A percentile compares a stretch with the other conserved stretches of the same genome.
These are phyloP conservation scores for Chalciporus sp. DNA, from an alignment of 1,284 basidiomycete species.

Conservation along the genomic window DNA sequence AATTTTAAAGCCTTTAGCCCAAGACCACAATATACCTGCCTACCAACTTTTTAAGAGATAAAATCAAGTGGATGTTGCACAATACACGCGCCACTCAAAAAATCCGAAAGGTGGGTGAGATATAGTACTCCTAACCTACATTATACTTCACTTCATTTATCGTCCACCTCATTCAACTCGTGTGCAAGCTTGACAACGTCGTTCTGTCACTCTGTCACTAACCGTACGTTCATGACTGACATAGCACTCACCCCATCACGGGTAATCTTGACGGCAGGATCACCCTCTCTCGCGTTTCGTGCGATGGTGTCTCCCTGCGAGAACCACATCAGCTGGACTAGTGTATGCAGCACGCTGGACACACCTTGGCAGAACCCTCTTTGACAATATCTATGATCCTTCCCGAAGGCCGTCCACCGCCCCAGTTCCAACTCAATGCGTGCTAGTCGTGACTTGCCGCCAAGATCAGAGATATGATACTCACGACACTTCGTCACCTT, in stretches of 20 bases:
- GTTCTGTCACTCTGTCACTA: slow-evolving; percentile 34
- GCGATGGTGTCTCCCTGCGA: slow-evolving; percentile 41
- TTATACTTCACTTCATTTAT: slow-evolving; percentile 8
- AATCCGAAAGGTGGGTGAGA: too few species aligned
- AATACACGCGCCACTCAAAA: too few species aligned
- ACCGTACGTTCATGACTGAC: neutral
- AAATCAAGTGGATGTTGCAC: too few species aligned
- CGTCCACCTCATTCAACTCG: slow-evolving; percentile 40
- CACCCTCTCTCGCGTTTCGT: slow-evolving; percentile 39
- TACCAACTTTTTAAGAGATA: too few species aligned
- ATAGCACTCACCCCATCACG: slow-evolving; percentile 36
- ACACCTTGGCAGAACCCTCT: slow-evolving; percentile 39
- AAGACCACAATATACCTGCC: too few species aligned
- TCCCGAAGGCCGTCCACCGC: slow-evolving; percentile 32
- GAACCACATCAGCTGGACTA: neutral
- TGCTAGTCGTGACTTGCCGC: neutral
- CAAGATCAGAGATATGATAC: neutral
- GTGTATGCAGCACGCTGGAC: neutral
- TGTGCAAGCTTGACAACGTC: slow-evolving; percentile 46
- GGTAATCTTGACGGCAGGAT: slow-evolving; percentile 45
- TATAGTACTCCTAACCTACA: too few species aligned
- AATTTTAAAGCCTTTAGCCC: too few species aligned
- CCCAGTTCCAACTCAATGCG: slow-evolving; percentile 26
- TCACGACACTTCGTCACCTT: slow-evolving; percentile 24
- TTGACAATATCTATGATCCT: slow-evolving; percentile 37